Conservation (phyloP, 306 rosid genomes). For the Pyrus betulifolia region DNA sequence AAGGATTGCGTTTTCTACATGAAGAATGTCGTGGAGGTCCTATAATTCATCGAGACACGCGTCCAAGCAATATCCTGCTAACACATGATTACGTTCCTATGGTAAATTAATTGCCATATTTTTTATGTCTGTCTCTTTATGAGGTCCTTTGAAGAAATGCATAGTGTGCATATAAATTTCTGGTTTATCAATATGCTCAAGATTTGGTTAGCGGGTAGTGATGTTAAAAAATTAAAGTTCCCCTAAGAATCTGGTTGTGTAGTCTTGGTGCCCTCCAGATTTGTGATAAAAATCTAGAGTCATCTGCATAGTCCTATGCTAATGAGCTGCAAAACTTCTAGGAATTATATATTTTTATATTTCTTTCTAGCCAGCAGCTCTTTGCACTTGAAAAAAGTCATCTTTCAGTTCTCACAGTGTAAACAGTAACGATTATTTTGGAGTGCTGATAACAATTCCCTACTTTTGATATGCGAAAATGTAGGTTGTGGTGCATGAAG, state of each 20-base stretch:
- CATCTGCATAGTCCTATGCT: background rate
- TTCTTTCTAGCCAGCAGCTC: background rate
- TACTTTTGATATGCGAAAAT: too few relatives aligned
- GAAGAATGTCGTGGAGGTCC: constrained; percentile 94
- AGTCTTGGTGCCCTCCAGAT: background rate
- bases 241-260: background rate
- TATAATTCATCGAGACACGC: constrained; percentile 73
- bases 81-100: constrained; percentile 82
- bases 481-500: background rate
- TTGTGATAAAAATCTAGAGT: background rate
- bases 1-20: constrained; percentile 80
- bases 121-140: background rate
- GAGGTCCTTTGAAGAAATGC: background rate
- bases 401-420: background rate
- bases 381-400: background rate
- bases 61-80: constrained; percentile 84
- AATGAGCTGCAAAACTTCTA: background rate
- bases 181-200: background rate
- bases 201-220: background rate
- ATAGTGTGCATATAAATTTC: background rate
- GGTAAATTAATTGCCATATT: constrained; percentile 32
- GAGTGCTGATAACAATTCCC: background rate
- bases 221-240: background rate
- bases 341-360: background rate
- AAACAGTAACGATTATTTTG: too few relatives aligned